Evolutionary conservation across 208 protist genomes (phyloP).

Genomic region (Trypanosoma boissoni): DNA sequence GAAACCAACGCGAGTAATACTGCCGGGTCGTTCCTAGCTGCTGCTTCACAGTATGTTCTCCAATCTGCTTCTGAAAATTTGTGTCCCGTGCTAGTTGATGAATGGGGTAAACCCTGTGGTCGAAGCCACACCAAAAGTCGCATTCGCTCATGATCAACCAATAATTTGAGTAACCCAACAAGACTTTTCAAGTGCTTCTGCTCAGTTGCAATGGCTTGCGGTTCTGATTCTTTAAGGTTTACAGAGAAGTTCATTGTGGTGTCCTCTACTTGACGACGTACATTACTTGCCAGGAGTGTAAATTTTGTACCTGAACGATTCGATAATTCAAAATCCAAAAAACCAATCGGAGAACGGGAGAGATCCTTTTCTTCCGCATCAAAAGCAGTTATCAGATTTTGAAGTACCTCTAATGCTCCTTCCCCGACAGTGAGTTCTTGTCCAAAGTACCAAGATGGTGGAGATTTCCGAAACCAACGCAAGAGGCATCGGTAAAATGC

Average conservation of each 20-base stretch:
- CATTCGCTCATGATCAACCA: slow-evolving; percentile 69
- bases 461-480: slow-evolving; percentile 80
- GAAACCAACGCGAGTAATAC: slow-evolving; percentile 63
- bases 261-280: background rate
- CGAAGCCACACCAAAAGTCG: slow-evolving; percentile 68
- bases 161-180: slow-evolving; percentile 49
- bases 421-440: slow-evolving; percentile 38
- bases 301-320: background rate
- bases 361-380: slow-evolving; percentile 38
- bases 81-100: background rate
- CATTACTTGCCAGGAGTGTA: slow-evolving; percentile 4
- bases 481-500: slow-evolving; percentile 70
- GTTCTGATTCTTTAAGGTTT: slow-evolving; percentile 22
- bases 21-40: slow-evolving; percentile 54
- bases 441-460: slow-evolving; percentile 79
- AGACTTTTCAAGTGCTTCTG: slow-evolving; percentile 37
- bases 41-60: slow-evolving; percentile 38
- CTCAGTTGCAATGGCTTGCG: slow-evolving; percentile 39
- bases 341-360: slow-evolving; percentile 34
- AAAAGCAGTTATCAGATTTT: slow-evolving; percentile 54
- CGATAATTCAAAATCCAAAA: slow-evolving; percentile 53
- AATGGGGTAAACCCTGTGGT: slow-evolving; percentile 25
- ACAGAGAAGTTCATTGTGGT: background rate
- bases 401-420: slow-evolving; percentile 48
- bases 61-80: slow-evolving; percentile 25